Percentiles rank a stretch among this genome's conserved stretches.
Evolutionary conservation across 1,284 basidiomycete species (phyloP).

Genomic region (Mycosarcoma mackinlayi): DNA sequence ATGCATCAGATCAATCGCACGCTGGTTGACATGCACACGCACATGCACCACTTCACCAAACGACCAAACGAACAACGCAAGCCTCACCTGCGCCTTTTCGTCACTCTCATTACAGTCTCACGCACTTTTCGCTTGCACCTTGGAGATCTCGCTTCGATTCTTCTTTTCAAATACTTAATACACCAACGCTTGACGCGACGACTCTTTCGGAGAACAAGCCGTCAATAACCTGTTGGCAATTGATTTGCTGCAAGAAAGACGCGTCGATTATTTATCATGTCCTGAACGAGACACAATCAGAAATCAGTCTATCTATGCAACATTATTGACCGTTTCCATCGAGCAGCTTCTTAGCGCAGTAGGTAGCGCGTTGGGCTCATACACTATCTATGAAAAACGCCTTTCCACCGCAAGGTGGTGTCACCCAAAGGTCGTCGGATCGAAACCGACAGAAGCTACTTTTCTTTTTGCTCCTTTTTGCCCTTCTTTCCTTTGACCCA

Average conservation of each 20-base stretch:
- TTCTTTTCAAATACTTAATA: background rate
- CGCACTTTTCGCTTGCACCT: background rate
- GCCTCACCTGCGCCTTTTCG: constrained; percentile 5
- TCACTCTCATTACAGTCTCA: background rate
- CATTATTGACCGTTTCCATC: no score
- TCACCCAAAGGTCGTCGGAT: constrained; percentile 59
- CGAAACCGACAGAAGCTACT: constrained; percentile 56
- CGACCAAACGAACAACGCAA: no score
- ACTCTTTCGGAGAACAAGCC: no score
- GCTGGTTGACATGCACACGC: no score
- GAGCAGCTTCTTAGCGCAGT: constrained; percentile 46
- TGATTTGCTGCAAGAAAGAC: no score
- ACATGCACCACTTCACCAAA: no score
- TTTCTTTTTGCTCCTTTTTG: constrained; percentile 1
- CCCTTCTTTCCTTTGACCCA: background rate
- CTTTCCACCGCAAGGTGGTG: constrained; percentile 38
- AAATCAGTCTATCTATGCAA: no score
- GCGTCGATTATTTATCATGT: no score
- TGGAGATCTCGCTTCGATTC: background rate
- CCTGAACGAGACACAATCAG: no score
- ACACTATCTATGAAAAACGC: constrained; percentile 17
- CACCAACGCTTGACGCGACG: no score
- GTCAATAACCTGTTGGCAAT: no score
- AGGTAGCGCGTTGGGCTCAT: constrained; percentile 55
- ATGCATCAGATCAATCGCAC: background rate